These are phyloP conservation scores for Ophiostoma pallidulum DNA, from an alignment of 2,329 filamentous ascomycete species.

Conservation along the genomic window DNA sequence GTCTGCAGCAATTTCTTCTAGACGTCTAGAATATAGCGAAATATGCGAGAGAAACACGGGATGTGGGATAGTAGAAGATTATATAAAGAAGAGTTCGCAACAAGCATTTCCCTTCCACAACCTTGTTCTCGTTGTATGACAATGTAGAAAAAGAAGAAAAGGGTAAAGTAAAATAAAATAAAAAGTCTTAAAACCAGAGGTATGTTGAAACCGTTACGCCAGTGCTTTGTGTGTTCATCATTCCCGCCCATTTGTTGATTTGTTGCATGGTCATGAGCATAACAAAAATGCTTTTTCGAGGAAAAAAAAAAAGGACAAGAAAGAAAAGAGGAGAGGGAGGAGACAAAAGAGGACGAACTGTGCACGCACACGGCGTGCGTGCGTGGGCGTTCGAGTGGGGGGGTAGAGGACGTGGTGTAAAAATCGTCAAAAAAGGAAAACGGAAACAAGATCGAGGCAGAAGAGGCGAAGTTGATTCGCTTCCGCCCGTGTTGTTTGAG, in stretches of 20 bases:
- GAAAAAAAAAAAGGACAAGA: neutral
- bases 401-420: neutral
- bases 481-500: neutral
- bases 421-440: neutral
- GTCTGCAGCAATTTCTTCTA: too few relatives aligned
- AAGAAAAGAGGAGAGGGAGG: neutral
- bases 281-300: constrained; percentile 14
- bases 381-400: too few relatives aligned
- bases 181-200: constrained; percentile 15
- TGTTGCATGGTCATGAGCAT: constrained; percentile 14
- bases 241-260: neutral
- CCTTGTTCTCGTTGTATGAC: neutral
- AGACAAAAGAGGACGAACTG: too few relatives aligned
- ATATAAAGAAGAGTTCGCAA: too few relatives aligned
- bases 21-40: too few relatives aligned
- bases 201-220: constrained; percentile 22
- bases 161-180: neutral
- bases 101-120: too few relatives aligned
- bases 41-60: too few relatives aligned
- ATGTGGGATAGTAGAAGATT: too few relatives aligned
- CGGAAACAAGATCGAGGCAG: neutral
- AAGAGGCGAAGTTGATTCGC: constrained; percentile 10
- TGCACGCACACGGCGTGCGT: too few relatives aligned
- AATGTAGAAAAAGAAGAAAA: neutral
- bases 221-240: constrained; percentile 17